Conservation (phyloP, 768 basidiomycete genomes). For the Amanita pseudoporphyria region DNA sequence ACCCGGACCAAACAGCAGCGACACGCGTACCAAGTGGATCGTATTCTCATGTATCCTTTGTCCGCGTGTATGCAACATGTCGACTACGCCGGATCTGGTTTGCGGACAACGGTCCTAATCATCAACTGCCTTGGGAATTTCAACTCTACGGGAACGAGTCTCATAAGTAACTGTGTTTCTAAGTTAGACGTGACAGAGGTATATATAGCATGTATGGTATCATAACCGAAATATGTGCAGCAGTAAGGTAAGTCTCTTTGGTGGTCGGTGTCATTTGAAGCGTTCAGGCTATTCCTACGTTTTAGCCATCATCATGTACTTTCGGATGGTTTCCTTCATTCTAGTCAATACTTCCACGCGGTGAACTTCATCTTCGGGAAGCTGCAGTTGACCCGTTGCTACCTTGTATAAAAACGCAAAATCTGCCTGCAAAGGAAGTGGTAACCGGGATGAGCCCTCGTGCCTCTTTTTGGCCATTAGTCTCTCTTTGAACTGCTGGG, state of each 20-base stretch:
- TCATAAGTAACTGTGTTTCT: background rate
- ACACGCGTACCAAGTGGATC: constrained; percentile 34
- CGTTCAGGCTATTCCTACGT: constrained; percentile 1
- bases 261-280: background rate
- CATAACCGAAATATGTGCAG: background rate
- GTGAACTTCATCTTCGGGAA: constrained; percentile 47
- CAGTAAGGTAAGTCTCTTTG: background rate
- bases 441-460: constrained; percentile 46
- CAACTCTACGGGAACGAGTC: constrained; percentile 38
- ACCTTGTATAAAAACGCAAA: constrained; percentile 71
- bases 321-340: constrained; percentile 32
- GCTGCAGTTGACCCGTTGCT: constrained; percentile 38
- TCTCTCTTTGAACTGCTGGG: constrained; percentile 77
- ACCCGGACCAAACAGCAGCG: background rate
- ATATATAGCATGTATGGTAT: constrained; percentile 3
- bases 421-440: constrained; percentile 82
- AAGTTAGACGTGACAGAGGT: background rate
- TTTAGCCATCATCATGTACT: constrained; percentile 13
- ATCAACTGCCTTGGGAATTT: constrained; percentile 67
- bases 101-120: constrained; percentile 35
- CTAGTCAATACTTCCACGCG: constrained; percentile 42
- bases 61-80: constrained; percentile 74
- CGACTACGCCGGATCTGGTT: constrained; percentile 73
- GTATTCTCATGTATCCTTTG: constrained; percentile 60
- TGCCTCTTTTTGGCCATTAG: constrained; percentile 54